A percentile compares a stretch with the other conserved stretches of the same genome.
These are phyloP conservation scores for Thinopyrum elongatum DNA, from an alignment of 176 grass and related monocot genomes.

Conservation along the genomic window DNA sequence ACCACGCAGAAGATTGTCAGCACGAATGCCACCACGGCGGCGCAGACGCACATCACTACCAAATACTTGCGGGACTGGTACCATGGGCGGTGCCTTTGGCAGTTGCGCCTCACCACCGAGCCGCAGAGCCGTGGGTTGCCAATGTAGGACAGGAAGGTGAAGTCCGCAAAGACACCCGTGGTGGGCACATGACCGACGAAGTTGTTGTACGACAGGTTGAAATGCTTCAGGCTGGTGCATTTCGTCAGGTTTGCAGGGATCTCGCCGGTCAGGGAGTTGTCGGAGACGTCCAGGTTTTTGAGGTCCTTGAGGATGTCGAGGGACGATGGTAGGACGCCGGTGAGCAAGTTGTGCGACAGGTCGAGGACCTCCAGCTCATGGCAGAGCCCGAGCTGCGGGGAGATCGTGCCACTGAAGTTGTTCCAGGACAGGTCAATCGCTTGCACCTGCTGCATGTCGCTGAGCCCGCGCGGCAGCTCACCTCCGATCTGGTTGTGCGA, in stretches of 20 bases:
- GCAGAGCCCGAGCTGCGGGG: slow-evolving; percentile 31
- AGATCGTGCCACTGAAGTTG: slow-evolving; percentile 51
- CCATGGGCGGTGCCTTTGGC: slow-evolving; percentile 22
- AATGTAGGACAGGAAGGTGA: slow-evolving; percentile 59
- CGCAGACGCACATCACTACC: slow-evolving; percentile 23
- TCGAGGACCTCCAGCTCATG: slow-evolving; percentile 45
- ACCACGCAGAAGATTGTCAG: slow-evolving; percentile 47
- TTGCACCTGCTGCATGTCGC: slow-evolving; percentile 49
- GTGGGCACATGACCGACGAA: slow-evolving; percentile 59
- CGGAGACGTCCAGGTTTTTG: slow-evolving; percentile 57
- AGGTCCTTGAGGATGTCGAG: slow-evolving; percentile 48
- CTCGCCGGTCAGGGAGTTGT: slow-evolving; percentile 62
- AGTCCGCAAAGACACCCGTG: slow-evolving; percentile 38
- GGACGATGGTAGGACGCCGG: slow-evolving; percentile 26
- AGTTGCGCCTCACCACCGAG: slow-evolving; percentile 11
- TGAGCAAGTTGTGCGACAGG: slow-evolving; percentile 71
- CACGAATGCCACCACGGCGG: slow-evolving; percentile 43
- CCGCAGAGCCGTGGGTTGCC: slow-evolving; percentile 68
- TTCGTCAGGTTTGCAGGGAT: slow-evolving; percentile 57
- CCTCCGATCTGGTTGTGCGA: slow-evolving; percentile 70
- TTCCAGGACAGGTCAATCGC: slow-evolving; percentile 75
- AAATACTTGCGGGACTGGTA: slow-evolving; percentile 59
- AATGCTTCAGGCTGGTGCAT: slow-evolving; percentile 36
- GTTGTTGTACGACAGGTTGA: slow-evolving; percentile 87
- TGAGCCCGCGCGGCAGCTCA: slow-evolving; percentile 37